phyloP scores from a whole-genome alignment of 768 basidiomycete genomes.

The Boletus eberwhitei region DNA sequence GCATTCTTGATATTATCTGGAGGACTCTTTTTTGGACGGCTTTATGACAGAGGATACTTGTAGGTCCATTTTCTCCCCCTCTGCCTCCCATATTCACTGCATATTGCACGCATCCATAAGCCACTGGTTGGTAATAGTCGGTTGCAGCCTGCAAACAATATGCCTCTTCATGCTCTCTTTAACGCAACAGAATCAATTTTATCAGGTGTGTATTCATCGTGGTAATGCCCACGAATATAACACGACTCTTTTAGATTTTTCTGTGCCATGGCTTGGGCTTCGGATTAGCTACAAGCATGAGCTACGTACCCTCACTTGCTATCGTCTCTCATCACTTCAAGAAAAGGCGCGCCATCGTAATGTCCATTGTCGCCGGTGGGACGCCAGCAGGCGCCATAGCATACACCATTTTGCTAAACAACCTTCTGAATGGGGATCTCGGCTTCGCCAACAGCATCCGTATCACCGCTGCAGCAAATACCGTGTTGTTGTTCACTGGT shows the following conservation, averaged over 20 bases:
- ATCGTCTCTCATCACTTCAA: constrained; percentile 46
- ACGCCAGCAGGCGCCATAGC: constrained; percentile 28
- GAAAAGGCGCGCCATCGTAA: constrained; percentile 37
- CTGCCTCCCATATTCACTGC: not conserved
- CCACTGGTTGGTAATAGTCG: constrained; percentile 43
- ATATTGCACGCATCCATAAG: constrained; percentile 18
- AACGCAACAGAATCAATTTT: constrained; percentile 32
- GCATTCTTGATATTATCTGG: constrained; percentile 41
- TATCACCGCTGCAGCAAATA: constrained; percentile 41
- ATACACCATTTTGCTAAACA: constrained; percentile 31
- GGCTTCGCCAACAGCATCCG: constrained; percentile 45
- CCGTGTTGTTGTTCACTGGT: constrained; percentile 35
- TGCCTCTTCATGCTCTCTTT: constrained; percentile 46
- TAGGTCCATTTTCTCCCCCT: constrained; percentile 14
- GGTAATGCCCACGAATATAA: constrained; percentile 7
- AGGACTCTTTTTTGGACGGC: constrained; percentile 46
- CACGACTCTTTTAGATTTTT: constrained; percentile 35
- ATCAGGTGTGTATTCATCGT: constrained; percentile 33
- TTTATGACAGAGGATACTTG: constrained; percentile 53
- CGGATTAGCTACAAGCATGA: constrained; percentile 37
- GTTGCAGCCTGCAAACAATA: constrained; percentile 40
- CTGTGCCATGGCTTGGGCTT: constrained; percentile 35
- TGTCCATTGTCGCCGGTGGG: constrained; percentile 40
- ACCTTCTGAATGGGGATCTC: constrained; percentile 10
- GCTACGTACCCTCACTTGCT: constrained; percentile 41